Conservation (phyloP, 345 rosid species). For the Syzygium aqueum region DNA sequence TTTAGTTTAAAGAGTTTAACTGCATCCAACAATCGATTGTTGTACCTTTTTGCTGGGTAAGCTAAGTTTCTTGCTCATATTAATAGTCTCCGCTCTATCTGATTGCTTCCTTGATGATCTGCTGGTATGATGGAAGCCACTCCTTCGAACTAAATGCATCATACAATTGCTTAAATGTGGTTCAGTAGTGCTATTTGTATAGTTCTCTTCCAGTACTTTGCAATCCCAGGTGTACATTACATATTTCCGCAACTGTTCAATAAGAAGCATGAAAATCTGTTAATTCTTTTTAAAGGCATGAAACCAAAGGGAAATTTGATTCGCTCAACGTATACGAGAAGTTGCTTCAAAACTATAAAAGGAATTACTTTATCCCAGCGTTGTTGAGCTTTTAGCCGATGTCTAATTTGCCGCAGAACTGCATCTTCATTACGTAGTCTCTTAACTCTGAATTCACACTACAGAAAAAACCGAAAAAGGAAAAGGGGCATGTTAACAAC, state of each 20-base stretch:
- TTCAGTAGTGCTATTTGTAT: conserved; percentile 4
- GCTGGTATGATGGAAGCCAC: conserved; percentile 19
- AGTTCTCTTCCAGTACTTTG: conserved; percentile 36
- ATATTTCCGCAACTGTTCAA: conserved; percentile 72
- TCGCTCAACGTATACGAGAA: not conserved
- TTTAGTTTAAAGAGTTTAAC: not conserved
- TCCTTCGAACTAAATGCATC: conserved; percentile 24
- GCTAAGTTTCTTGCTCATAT: conserved; percentile 30
- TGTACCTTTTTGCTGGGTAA: conserved; percentile 49
- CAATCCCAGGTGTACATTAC: conserved; percentile 79
- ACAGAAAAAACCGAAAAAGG: conserved; percentile 10
- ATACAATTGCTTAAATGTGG: conserved; percentile 24
- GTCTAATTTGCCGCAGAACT: conserved; percentile 51
- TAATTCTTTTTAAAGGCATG: not conserved
- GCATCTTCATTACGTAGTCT: conserved; percentile 78
- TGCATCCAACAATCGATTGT: not conserved
- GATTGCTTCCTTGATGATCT: conserved; percentile 24
- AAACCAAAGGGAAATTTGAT: not conserved
- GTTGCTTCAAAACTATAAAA: not conserved
- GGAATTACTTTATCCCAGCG: conserved; percentile 75
- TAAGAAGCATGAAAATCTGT: not conserved
- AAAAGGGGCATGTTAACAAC: not conserved
- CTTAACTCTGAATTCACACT: conserved; percentile 85
- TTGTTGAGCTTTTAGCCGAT: conserved; percentile 66
- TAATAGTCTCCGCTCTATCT: conserved; percentile 8